Base-by-base conservation (phyloP, 805 yeast species). In the Saturnispora saitoi region DNA sequence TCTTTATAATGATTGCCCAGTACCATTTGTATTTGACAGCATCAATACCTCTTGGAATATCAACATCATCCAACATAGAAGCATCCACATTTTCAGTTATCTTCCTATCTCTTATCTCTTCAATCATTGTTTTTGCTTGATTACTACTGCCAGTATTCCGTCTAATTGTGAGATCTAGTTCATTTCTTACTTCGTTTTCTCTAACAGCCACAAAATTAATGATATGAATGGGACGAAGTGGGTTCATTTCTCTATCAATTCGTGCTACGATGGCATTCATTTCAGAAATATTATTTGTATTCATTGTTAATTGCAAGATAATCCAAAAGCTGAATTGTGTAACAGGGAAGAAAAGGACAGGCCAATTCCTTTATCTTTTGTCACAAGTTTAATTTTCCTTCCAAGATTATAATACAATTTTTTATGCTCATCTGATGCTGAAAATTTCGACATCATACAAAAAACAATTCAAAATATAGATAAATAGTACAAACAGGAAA, bases 21-120 rank as follows among this genome's bases (percentile, higher is more conserved):
- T 32, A 46, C 48, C 48, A 46, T 41, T 46, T 46, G 8, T 31
- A 40, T 32, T 46, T 46, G 5, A 39, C 40, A 19, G 28, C 28
- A 34, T 46, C 44, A 4, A 46, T n/a, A 4, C 43, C 48, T 12
- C 40, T 15, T 4, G 48, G 48, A 32, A 28, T 14, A 19, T 39
- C 40, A 11, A 46, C 22, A 14, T 19, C 17, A 12, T 46, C 42
- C 20, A 46, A 20, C 15, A 46, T 15, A 4, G 37, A 20, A 6
- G 32, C 15, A 17, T 37, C 43, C 12, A 45, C 17, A 4, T 17
- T 20, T 11, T 45, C 43, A 4, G 26, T n/a, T 2, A 45, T 20
- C 8, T 15, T 38, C n/a, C 24, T 38, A 7, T 38, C 39, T 17
- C 31, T 30, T 12, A 45, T 38, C 5, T 17, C 28, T 12, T 29